Conservation (phyloP, 345 rosid species). For the Salix exigua region DNA sequence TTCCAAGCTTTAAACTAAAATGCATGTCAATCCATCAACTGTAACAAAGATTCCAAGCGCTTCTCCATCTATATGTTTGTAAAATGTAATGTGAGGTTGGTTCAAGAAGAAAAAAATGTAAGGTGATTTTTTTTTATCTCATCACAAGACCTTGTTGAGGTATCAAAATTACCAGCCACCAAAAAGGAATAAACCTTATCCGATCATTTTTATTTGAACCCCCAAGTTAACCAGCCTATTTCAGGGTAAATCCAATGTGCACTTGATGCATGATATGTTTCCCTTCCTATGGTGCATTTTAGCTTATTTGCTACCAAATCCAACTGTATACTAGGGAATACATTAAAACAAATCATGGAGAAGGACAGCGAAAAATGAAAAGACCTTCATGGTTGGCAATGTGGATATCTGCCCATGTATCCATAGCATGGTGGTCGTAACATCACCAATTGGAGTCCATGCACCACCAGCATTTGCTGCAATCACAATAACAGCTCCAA, state of each 20-base stretch:
- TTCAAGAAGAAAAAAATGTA: too few relatives aligned
- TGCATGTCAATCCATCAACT: neutral
- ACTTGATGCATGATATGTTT: neutral
- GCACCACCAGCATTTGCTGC: constrained; percentile 99
- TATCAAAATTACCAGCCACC: neutral
- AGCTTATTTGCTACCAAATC: neutral
- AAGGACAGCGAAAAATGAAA: neutral
- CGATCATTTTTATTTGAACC: neutral
- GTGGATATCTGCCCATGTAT: constrained; percentile 94
- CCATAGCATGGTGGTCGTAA: constrained; percentile 98
- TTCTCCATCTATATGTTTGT: neutral
- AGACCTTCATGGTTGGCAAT: constrained; percentile 80
- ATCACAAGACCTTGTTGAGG: neutral
- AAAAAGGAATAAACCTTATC: neutral
- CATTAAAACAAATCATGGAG: neutral
- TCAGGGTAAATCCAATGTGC: neutral
- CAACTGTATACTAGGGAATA: neutral
- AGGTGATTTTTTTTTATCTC: neutral
- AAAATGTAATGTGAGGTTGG: neutral
- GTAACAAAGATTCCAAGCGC: neutral
- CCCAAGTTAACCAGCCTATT: neutral
- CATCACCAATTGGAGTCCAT: constrained; percentile 99
- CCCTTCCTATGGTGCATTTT: neutral
- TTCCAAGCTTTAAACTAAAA: neutral
- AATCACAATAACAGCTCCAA: constrained; percentile 91